A percentile compares a stretch with the other conserved stretches of the same genome.
Conservation (phyloP, 768 basidiomycete species). For the Termitomyces sp. region DNA sequence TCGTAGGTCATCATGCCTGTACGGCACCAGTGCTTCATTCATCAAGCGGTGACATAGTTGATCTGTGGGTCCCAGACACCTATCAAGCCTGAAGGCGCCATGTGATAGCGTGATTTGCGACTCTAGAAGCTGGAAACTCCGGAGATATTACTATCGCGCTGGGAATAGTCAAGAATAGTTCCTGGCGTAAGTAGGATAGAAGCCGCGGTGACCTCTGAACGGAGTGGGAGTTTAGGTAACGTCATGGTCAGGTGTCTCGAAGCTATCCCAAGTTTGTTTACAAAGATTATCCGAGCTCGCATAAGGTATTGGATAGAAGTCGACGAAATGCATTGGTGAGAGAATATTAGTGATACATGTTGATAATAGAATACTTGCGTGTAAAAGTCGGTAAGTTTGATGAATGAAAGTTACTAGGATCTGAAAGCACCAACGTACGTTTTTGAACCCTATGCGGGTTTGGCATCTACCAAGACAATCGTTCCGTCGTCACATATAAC, state of each 20-base stretch:
- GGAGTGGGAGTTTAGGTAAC: background rate
- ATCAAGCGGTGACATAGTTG: background rate
- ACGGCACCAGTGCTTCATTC: background rate
- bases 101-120: background rate
- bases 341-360: background rate
- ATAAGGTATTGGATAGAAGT: background rate
- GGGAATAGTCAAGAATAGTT: background rate
- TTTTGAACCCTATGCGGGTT: constrained; percentile 17
- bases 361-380: background rate
- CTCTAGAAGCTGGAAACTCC: background rate
- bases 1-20: background rate
- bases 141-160: background rate
- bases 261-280: background rate
- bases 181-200: background rate
- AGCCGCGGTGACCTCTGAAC: background rate
- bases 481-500: constrained; percentile 62
- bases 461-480: constrained; percentile 38
- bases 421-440: background rate
- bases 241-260: background rate
- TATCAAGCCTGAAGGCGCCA: background rate
- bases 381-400: background rate
- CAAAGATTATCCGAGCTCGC: background rate
- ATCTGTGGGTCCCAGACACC: background rate
- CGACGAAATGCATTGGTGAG: background rate
- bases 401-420: background rate